Percentiles rank a stretch among this genome's conserved stretches.
Conservation (phyloP, 805 yeast species). For the Starmerella ratchasimensis region DNA sequence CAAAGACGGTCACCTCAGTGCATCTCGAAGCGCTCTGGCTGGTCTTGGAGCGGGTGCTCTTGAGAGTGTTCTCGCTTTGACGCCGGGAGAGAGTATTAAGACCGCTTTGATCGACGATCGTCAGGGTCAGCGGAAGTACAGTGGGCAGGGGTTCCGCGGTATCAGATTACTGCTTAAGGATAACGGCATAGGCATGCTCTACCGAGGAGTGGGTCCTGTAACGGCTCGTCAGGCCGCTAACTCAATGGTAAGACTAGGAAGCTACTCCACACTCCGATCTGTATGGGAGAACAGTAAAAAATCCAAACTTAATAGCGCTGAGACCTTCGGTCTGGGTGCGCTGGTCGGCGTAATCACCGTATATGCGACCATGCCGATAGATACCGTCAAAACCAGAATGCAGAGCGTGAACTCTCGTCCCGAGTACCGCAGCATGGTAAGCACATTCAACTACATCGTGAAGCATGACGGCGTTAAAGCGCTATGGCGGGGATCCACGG, state of each 20-base stretch:
- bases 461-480: conserved; percentile 79
- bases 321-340: conserved; percentile 82
- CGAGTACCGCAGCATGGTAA: conserved; percentile 56
- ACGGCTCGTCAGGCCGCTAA: conserved; percentile 92
- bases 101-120: conserved; percentile 92
- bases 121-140: conserved; percentile 52
- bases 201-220: conserved; percentile 83
- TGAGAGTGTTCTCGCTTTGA: conserved; percentile 84
- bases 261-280: conserved; percentile 75
- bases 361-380: conserved; percentile 86
- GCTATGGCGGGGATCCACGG: conserved; percentile 98
- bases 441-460: conserved; percentile 71
- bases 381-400: conserved; percentile 93
- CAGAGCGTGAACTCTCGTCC: conserved; percentile 73
- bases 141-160: conserved; percentile 43
- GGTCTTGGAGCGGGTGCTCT: conserved; percentile 96
- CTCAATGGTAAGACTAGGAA: conserved; percentile 86
- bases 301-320: conserved; percentile 59
- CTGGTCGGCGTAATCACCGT: conserved; percentile 80
- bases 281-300: conserved; percentile 12
- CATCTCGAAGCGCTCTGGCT: conserved; percentile 83
- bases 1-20: conserved; percentile 72
- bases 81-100: conserved; percentile 94
- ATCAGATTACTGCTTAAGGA: conserved; percentile 54
- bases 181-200: conserved; percentile 69